Evolutionary conservation across 2,329 filamentous ascomycete genomes (phyloP), one percentile per base, ranked within the genome.

Genomic region (Penicillium sp.): DNA sequence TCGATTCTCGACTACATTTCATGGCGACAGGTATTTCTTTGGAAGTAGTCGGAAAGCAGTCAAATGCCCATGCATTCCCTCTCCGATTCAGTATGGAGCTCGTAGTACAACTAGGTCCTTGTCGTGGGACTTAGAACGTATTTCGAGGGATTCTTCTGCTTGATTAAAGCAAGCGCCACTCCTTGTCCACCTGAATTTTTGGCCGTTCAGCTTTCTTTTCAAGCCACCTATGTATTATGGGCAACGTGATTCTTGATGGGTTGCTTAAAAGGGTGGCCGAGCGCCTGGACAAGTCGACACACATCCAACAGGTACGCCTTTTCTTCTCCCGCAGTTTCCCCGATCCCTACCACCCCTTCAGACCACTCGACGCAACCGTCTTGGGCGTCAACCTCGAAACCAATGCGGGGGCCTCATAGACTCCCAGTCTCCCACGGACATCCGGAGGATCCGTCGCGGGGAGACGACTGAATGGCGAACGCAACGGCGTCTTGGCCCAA

Each of bases 401-500:
- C 15, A 48, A 57, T 61, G 60, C 61, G 63, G 59, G 59, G 59
- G 39, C 39, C 45, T 25, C 17, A 11, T 20, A 20, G 20, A 20
- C 20, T 20, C 20, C 20, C 20, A 20, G 20, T 53, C 38, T 56
- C 48, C 54, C 57, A 61, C 63, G 61, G 59, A 61, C 45, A 62
- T 63, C 59, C 63, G 64, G 57, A 59, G 54, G 37, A 59, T 65
- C 63, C 64, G 64, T 56, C 58, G 56, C 48, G 54, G 58, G 61
- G 56, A 58, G 45, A 58, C 52, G 58, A 61, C 49, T 59, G 49
- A 39, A 55, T 52, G 20, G 20, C 20, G 2, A 39, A 55, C 64
- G 42, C 53, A 60, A 39, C 53, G 38, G 50, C 34, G 54, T 45
- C 56, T 51, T 56, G 54, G 55, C 39, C 53, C 25, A 56, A 42